These are phyloP conservation scores for Cystoisospora suis DNA, from an alignment of 169 alveolate genomes.

Conservation along the genomic window DNA sequence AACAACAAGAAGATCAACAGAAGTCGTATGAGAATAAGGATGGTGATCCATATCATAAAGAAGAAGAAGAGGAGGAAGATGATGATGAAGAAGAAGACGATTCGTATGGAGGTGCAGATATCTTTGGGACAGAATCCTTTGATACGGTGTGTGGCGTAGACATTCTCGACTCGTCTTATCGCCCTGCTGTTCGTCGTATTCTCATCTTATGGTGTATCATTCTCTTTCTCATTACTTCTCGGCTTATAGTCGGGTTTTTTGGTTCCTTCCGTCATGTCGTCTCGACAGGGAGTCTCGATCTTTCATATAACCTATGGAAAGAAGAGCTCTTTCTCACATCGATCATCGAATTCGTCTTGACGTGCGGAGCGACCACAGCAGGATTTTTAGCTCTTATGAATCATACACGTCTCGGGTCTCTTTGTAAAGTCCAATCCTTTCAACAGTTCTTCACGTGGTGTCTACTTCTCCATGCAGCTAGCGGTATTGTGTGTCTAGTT, in stretches of 20 bases:
- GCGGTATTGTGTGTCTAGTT: not conserved
- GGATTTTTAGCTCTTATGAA: slow-evolving; percentile 1
- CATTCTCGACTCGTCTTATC: slow-evolving; percentile 6
- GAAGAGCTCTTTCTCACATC: not conserved
- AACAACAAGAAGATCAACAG: too few species aligned
- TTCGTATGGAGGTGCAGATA: not conserved
- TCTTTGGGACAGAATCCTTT: slow-evolving; percentile 10
- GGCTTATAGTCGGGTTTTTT: slow-evolving; percentile 19
- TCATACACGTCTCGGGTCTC: not conserved
- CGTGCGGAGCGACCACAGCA: not conserved
- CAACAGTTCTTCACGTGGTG: slow-evolving; percentile 22
- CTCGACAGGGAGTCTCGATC: not conserved
- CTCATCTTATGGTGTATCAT: not conserved
- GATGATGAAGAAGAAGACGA: not conserved
- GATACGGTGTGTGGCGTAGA: slow-evolving; percentile 12
- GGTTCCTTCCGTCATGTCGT: slow-evolving; percentile 28
- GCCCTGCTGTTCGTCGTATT: not conserved
- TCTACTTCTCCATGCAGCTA: slow-evolving; percentile 8
- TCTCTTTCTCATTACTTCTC: not conserved
- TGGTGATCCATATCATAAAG: too few species aligned
- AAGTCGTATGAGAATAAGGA: too few species aligned
- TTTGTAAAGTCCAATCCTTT: not conserved
- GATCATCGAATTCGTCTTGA: not conserved
- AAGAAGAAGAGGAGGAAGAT: too few species aligned
- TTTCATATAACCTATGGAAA: slow-evolving; percentile 4